Evolutionary conservation across 2,329 filamentous ascomycete species (phyloP).

Genomic region (Rutstroemia sp.): DNA sequence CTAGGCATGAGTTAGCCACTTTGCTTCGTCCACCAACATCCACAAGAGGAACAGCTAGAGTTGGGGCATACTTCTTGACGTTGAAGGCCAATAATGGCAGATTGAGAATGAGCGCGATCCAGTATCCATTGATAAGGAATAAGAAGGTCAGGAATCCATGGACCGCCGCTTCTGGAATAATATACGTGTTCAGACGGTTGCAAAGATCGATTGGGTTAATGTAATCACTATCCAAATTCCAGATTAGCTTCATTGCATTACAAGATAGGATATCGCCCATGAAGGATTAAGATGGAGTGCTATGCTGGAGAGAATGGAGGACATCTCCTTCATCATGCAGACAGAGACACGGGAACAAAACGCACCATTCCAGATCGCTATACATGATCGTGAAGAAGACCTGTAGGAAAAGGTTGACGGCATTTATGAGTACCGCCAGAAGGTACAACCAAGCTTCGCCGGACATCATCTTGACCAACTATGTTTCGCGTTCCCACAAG

Average conservation of each 20-base stretch:
- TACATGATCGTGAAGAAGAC: conserved; percentile 99
- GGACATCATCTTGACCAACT: conserved; percentile 59
- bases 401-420: conserved; percentile 98
- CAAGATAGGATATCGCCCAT: neutral
- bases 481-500: conserved; percentile 12
- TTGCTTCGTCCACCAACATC: neutral
- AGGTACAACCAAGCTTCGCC: conserved; percentile 98
- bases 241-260: neutral
- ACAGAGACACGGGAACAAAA: conserved; percentile 17
- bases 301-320: neutral
- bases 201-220: conserved; percentile 99
- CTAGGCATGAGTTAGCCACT: conserved; percentile 42
- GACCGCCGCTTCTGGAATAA: conserved; percentile 95
- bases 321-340: neutral
- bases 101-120: conserved; percentile 88
- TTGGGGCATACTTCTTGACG: conserved; percentile 76
- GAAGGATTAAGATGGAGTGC: neutral
- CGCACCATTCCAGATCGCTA: conserved; percentile 97
- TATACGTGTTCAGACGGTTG: conserved; percentile 99
- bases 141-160: conserved; percentile 92
- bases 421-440: conserved; percentile 96
- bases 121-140: conserved; percentile 98
- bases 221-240: conserved; percentile 65
- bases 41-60: neutral
- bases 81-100: conserved; percentile 89